Evolutionary conservation across 768 basidiomycete genomes (phyloP).

Genomic region (Austroboletus eburneus): DNA sequence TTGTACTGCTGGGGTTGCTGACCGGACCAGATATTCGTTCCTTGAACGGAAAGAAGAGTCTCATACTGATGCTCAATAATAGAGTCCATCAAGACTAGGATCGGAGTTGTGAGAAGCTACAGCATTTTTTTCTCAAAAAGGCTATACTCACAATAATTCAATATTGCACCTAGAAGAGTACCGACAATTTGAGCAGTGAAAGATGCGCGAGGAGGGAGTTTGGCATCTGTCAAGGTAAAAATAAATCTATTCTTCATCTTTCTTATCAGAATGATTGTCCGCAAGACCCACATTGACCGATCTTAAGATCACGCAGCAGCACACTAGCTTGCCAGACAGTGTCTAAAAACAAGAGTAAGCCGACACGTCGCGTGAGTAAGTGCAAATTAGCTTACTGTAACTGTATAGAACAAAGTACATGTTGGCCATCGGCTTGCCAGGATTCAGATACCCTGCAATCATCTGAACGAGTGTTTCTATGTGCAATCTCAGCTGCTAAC

Average conservation of each 20-base stretch:
- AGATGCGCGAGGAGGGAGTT: constrained; percentile 61
- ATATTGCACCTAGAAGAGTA: constrained; percentile 47
- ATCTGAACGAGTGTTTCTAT: constrained; percentile 32
- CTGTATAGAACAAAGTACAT: constrained; percentile 44
- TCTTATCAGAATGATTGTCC: constrained; percentile 13
- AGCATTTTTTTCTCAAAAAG: no score
- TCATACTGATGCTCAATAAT: constrained; percentile 49
- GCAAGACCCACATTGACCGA: constrained; percentile 19
- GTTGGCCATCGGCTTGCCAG: constrained; percentile 39
- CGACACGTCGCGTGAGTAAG: constrained; percentile 34
- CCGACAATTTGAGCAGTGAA: constrained; percentile 58
- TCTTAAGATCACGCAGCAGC: constrained; percentile 58
- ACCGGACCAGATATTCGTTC: constrained; percentile 39
- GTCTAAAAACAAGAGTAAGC: constrained; percentile 35
- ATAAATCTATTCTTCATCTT: constrained; percentile 31
- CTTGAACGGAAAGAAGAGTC: constrained; percentile 50
- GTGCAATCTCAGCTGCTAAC: not conserved
- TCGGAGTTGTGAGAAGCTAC: constrained; percentile 8
- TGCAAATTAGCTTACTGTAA: constrained; percentile 34
- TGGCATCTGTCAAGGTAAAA: constrained; percentile 29
- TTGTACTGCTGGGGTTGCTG: constrained; percentile 30
- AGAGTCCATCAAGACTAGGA: constrained; percentile 54
- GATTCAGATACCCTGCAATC: constrained; percentile 36
- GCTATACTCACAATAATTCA: constrained; percentile 46
- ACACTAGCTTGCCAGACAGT: constrained; percentile 46